Base-by-base conservation (phyloP, 2,329 filamentous ascomycete species). In the Tympanopsis confertula region DNA sequence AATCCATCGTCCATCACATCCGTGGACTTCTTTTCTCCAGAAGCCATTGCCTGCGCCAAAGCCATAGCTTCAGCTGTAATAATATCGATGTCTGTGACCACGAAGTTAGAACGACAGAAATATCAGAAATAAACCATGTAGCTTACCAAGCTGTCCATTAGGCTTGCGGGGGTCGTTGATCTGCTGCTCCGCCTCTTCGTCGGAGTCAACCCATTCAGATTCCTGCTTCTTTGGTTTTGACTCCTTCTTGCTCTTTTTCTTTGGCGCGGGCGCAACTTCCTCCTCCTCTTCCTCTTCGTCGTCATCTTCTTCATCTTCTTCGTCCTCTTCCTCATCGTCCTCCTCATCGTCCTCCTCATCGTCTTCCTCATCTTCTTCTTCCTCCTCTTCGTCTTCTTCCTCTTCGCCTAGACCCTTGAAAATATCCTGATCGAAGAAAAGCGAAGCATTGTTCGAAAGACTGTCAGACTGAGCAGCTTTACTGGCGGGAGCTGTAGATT, bases 61-160 rank as follows among this genome's bases (percentile, higher is more conserved):
- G 89, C 93, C 91, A 98, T 98, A 45, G 93, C 91, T 66, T 98
- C 91, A 4, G 87, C 91, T n/a, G 91, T 98, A 53, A 96, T 94
- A 51, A 98, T 96, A 56, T 96, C 87, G 60, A 98, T 94, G 54
- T 95, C 88, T 71, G 59, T 55, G 18, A 39, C 35, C 19, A 38
- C 52, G 48, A 55, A 39, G 24, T 14, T 19, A 13, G 18, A 22
- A 4, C 24, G n/a, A 28, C 19, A 17, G n/a, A n/a, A 15, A 12
- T 32, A 20, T 20, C 35, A 19, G 18, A 4, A n/a, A 7, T 22
- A 13, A 35, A 14, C 19, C 1, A 2, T 5, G 69, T 38, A 71
- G 69, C 42, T 74, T 75, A 38, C 78, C 71, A 42, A 77, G 67
- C 35, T 76, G 68, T 47, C 85, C 79, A 82, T 82, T 86, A 41